These are phyloP conservation scores for Phoenix dactylifera DNA, from an alignment of 176 grass and related monocot genomes.

Conservation along the genomic window DNA sequence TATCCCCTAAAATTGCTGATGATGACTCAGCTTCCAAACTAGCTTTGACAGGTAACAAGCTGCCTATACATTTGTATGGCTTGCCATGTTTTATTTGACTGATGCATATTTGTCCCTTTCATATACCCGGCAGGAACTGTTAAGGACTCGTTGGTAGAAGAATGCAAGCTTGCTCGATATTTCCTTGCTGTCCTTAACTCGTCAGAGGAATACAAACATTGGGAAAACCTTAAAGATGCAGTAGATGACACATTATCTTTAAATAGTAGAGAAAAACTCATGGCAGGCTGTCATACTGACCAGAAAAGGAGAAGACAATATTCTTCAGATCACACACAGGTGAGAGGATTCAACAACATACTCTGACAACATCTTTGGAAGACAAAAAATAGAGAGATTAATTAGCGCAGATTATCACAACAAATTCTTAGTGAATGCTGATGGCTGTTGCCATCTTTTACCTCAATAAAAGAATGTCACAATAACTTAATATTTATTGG, in stretches of 20 bases:
- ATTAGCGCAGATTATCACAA: too few relatives aligned
- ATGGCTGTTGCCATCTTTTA: too few relatives aligned
- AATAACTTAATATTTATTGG: too few relatives aligned
- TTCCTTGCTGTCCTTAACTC: constrained; percentile 55
- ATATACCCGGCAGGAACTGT: constrained; percentile 41
- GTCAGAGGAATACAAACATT: constrained; percentile 30
- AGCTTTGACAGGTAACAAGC: constrained; percentile 43
- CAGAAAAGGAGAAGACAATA: constrained; percentile 28
- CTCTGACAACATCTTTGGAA: not conserved
- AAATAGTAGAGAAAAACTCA: constrained; percentile 1
- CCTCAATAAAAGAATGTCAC: too few relatives aligned
- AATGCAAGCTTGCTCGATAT: constrained; percentile 32
- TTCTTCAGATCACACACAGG: constrained; percentile 75
- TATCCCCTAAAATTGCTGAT: constrained; percentile 28
- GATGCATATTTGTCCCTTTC: constrained; percentile 8
- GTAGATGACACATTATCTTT: constrained; percentile 7
- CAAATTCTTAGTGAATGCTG: too few relatives aligned
- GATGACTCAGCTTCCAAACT: constrained; percentile 35
- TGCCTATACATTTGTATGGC: constrained; percentile 16
- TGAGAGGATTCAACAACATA: not conserved
- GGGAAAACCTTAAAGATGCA: constrained; percentile 31
- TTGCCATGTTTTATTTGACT: constrained; percentile 1
- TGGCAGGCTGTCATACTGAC: not conserved
- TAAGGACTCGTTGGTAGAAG: constrained; percentile 43
- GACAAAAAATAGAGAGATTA: too few relatives aligned